Conservation (phyloP, 2,329 filamentous ascomycete species). For the Neonectria coccinea region DNA sequence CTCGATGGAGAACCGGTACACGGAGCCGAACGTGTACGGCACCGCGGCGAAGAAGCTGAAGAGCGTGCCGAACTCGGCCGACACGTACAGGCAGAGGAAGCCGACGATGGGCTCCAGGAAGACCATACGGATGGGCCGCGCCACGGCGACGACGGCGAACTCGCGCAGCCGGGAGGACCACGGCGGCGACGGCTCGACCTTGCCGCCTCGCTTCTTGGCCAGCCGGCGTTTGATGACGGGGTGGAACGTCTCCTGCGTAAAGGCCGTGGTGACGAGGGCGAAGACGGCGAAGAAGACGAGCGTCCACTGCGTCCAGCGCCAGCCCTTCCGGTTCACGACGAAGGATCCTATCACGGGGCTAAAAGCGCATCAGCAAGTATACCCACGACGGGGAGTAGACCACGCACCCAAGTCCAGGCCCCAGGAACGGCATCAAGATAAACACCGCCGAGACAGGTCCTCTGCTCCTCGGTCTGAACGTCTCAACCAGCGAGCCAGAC, state of each 20-base stretch:
- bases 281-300: constrained; percentile 60
- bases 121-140: constrained; percentile 69
- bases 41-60: constrained; percentile 66
- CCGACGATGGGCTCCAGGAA: constrained; percentile 72
- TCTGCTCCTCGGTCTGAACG: constrained; percentile 56
- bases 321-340: constrained; percentile 57
- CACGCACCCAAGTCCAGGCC: constrained; percentile 63
- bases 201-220: constrained; percentile 51
- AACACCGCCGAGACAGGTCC: constrained; percentile 59
- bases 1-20: constrained; percentile 59
- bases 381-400: rapidly evolving
- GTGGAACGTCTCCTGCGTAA: constrained; percentile 69
- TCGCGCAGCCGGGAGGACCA: constrained; percentile 40
- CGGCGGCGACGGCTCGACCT: constrained; percentile 42
- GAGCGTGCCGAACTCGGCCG: constrained; percentile 64
- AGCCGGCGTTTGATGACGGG: constrained; percentile 59
- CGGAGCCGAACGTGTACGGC: constrained; percentile 59
- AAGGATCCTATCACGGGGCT: constrained; percentile 64
- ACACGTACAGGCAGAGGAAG: constrained; percentile 63
- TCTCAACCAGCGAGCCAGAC: constrained; percentile 63
- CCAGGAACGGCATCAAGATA: constrained; percentile 65
- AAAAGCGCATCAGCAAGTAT: constrained; percentile 26
- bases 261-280: constrained; percentile 50
- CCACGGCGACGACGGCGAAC: constrained; percentile 57
- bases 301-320: constrained; percentile 67